Conservation (phyloP, 495 filamentous ascomycete genomes). For the Daldinia vernicosa region DNA sequence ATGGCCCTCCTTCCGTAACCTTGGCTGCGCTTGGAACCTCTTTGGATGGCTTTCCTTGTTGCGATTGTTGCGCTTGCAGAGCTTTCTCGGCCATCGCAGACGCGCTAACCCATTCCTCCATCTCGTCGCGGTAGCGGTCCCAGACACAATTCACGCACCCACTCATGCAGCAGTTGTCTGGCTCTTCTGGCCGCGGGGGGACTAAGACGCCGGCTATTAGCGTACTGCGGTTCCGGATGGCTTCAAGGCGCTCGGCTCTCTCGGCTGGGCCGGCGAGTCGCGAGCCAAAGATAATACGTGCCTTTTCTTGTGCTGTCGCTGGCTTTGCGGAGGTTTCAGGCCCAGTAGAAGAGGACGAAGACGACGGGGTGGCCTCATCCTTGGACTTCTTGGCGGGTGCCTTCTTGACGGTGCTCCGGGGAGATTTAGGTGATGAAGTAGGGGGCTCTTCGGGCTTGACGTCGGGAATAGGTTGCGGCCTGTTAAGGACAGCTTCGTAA, state of each 20-base stretch:
- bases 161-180: slow-evolving; percentile 99
- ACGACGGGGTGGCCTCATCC: slow-evolving; percentile 14
- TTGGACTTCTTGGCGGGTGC: slow-evolving; percentile 43
- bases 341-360: slow-evolving; percentile 40
- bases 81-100: slow-evolving; percentile 63
- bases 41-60: slow-evolving; percentile 3
- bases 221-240: slow-evolving; percentile 59
- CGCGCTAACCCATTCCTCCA: slow-evolving; percentile 83
- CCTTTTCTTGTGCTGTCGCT: slow-evolving; percentile 59
- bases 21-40: slow-evolving; percentile 7
- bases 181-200: slow-evolving; percentile 85
- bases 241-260: slow-evolving; percentile 69
- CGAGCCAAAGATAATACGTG: slow-evolving; percentile 80
- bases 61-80: slow-evolving; percentile 44
- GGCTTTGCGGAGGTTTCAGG: slow-evolving; percentile 45
- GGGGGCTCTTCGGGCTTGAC: slow-evolving; percentile 52
- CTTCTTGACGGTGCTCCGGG: slow-evolving; percentile 34
- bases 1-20: background rate
- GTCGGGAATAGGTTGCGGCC: slow-evolving; percentile 49
- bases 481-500: slow-evolving; percentile 58
- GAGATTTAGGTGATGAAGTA: slow-evolving; percentile 50
- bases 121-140: slow-evolving; percentile 88
- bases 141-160: slow-evolving; percentile 98
- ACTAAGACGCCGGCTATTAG: slow-evolving; percentile 81
- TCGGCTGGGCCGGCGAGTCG: slow-evolving; percentile 71